Conservation (phyloP, 495 filamentous ascomycete genomes). For the Neohortaea acidophila region DNA sequence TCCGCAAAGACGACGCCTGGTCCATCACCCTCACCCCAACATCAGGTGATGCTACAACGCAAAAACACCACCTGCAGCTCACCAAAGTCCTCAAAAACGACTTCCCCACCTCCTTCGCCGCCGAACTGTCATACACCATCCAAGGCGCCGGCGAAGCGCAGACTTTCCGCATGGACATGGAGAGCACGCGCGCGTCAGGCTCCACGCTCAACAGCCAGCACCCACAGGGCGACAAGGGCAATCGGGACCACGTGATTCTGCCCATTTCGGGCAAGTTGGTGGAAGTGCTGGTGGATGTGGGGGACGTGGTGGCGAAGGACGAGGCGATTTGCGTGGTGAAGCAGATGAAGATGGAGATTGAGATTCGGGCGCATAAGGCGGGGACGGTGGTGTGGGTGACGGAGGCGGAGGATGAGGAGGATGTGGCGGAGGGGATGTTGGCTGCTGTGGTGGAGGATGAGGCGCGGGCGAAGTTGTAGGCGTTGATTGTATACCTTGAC, state of each 20-base stretch:
- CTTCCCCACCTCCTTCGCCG: constrained; percentile 39
- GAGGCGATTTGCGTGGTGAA: constrained; percentile 46
- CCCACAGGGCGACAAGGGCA: constrained; percentile 35
- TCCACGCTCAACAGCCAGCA: constrained; percentile 34
- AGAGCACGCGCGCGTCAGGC: constrained; percentile 35
- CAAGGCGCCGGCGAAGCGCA: constrained; percentile 21
- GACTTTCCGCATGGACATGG: constrained; percentile 33
- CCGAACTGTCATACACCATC: constrained; percentile 40
- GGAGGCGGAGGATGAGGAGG: constrained; percentile 44
- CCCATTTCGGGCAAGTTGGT: constrained; percentile 45
- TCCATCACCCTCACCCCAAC: constrained; percentile 8
- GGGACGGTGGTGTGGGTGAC: constrained; percentile 40
- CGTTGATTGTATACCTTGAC: too few relatives aligned
- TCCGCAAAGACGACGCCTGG: constrained; percentile 20
- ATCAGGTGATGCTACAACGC: not conserved
- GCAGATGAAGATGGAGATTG: constrained; percentile 57
- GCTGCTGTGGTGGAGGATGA: constrained; percentile 37
- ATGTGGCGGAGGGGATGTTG: constrained; percentile 43
- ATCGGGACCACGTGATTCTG: constrained; percentile 40
- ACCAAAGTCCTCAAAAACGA: constrained; percentile 42
- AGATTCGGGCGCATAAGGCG: constrained; percentile 36
- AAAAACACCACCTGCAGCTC: constrained; percentile 33
- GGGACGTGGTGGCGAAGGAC: constrained; percentile 36
- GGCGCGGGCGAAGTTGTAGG: constrained; percentile 15
- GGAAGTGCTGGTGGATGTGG: constrained; percentile 40